These are phyloP conservation scores for Penicillium sp. DNA, from an alignment of 2,329 filamentous ascomycete genomes.

Conservation along the genomic window DNA sequence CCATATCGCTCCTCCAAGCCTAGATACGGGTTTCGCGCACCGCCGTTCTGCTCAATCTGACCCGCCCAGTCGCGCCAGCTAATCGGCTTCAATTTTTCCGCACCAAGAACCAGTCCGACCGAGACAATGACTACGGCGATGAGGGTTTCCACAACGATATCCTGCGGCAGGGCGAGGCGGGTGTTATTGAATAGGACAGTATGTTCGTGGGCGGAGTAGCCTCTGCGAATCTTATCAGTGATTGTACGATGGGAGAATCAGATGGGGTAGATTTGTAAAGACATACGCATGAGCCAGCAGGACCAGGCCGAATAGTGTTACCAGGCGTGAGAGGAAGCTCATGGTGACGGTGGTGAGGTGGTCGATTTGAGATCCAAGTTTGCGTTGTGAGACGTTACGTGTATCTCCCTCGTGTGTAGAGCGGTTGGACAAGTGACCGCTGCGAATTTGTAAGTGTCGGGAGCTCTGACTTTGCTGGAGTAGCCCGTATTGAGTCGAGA, in stretches of 20 bases:
- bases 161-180: conserved; percentile 65
- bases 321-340: conserved; percentile 67
- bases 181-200: conserved; percentile 66
- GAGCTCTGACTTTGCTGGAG: neutral
- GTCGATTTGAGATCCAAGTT: neutral
- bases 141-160: conserved; percentile 85
- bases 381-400: neutral
- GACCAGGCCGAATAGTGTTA: conserved; percentile 72
- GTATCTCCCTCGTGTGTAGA: neutral
- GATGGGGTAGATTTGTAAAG: neutral
- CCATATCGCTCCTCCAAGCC: conserved; percentile 75
- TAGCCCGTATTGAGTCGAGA: neutral
- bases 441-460: neutral
- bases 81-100: conserved; percentile 78
- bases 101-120: conserved; percentile 74
- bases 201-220: conserved; percentile 95
- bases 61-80: conserved; percentile 77
- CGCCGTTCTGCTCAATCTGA: conserved; percentile 66
- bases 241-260: neutral
- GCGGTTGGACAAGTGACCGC: neutral
- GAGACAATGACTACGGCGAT: conserved; percentile 77
- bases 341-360: conserved; percentile 45
- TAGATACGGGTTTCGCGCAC: conserved; percentile 73
- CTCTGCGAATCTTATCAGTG: conserved; percentile 54
- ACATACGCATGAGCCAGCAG: conserved; percentile 85